Conservation (phyloP, 179 eudicot genomes). For the Beta lomatogona region DNA sequence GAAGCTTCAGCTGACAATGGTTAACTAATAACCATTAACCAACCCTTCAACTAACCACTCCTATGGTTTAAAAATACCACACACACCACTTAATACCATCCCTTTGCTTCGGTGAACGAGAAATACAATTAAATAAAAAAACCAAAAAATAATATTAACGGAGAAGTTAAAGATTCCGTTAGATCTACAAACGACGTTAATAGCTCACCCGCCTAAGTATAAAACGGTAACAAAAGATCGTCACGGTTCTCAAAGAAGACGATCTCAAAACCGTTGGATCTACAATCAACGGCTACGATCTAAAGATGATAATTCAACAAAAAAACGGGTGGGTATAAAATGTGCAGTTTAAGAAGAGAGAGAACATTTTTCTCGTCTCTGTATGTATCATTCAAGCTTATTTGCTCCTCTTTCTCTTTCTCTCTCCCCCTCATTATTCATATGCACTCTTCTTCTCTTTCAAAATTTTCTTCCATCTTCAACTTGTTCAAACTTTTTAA, state of each 20-base stretch:
- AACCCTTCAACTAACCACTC: conserved; percentile 20
- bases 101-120: conserved; percentile 22
- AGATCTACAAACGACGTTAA: conserved; percentile 35
- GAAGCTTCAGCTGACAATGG: not conserved
- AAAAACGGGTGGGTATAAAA: conserved; percentile 57
- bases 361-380: conserved; percentile 14
- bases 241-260: conserved; percentile 24
- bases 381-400: conserved; percentile 3
- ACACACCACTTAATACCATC: conserved; percentile 7
- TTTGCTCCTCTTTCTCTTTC: not conserved
- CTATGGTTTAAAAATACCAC: not conserved
- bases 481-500: not conserved
- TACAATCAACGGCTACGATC: conserved; percentile 33
- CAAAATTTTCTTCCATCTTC: not conserved
- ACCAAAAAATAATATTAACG: not conserved
- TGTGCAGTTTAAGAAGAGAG: conserved; percentile 35
- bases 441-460: not conserved
- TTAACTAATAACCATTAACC: not conserved
- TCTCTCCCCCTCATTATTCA: not conserved
- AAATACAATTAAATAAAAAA: not conserved
- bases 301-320: conserved; percentile 6
- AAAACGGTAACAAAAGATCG: conserved; percentile 12
- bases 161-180: conserved; percentile 39
- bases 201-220: not conserved
- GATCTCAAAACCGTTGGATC: conserved; percentile 36